phyloP scores from a whole-genome alignment of 2,329 filamentous ascomycete species.

The Cladosporium sp. region DNA sequence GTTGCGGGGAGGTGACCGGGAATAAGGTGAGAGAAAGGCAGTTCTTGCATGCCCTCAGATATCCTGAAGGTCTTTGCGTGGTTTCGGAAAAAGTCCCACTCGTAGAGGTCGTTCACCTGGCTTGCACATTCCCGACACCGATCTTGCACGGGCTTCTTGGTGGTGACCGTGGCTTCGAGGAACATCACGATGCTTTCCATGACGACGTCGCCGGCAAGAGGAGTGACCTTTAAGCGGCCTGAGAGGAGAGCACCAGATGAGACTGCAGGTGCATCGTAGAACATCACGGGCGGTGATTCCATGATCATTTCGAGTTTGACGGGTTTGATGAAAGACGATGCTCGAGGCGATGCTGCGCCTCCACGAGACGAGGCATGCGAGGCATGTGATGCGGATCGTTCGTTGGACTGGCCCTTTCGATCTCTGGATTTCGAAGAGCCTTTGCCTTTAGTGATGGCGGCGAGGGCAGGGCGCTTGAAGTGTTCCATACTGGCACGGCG shows the following conservation, averaged over 20 bases:
- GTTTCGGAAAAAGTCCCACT: conserved; percentile 70
- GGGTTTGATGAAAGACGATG: conserved; percentile 28
- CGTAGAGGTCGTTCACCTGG: conserved; percentile 69
- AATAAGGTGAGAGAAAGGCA: conserved; percentile 85
- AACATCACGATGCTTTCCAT: conserved; percentile 70
- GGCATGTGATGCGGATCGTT: conserved; percentile 24
- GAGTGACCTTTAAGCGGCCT: conserved; percentile 70
- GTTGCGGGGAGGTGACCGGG: conserved; percentile 81
- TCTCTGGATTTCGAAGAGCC: conserved; percentile 13
- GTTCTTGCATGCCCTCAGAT: conserved; percentile 62
- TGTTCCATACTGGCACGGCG: conserved; percentile 32
- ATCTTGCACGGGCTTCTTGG: conserved; percentile 75
- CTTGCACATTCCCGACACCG: conserved; percentile 75
- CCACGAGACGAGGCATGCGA: conserved; percentile 16
- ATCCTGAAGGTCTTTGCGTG: conserved; percentile 37
- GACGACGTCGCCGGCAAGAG: conserved; percentile 61
- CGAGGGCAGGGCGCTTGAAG: conserved; percentile 29
- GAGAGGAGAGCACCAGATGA: conserved; percentile 84
- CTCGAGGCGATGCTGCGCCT: conserved; percentile 16
- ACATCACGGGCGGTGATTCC: conserved; percentile 81
- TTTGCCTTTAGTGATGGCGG: conserved; percentile 10
- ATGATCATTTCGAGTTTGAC: conserved; percentile 60
- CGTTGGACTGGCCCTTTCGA: conserved; percentile 19
- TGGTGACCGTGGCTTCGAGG: conserved; percentile 65
- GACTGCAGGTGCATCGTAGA: conserved; percentile 69